Base-by-base conservation (phyloP, 257 asterid genomes). In the Rehmannia glutinosa region DNA sequence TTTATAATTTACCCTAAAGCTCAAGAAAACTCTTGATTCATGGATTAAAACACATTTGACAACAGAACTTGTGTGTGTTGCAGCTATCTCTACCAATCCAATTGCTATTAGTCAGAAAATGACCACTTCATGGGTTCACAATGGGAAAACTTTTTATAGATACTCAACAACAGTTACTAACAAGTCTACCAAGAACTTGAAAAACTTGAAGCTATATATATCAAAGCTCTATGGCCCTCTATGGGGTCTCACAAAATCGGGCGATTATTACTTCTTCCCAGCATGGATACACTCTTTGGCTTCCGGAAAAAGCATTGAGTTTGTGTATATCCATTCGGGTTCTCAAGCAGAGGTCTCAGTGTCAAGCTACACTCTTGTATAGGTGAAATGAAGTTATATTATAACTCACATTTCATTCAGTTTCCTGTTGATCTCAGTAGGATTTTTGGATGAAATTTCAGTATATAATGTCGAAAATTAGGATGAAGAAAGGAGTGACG, bases 401-500 rank as follows among this genome's bases (percentile, higher is more conserved):
- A 30, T 30, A 2, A 30, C 10, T 42, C 42, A 24, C 54, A 25
- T 19, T 19, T 43, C 46, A 42, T 55, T 45, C 39, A 10, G 73
- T 38, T 38, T 30, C 11, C 60, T n/a, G n/a, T n/a, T n/a, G n/a
- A n/a, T n/a, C n/a, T n/a, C n/a, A n/a, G n/a, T n/a, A n/a, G n/a
- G n/a, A n/a, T n/a, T n/a, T n/a, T n/a, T n/a, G n/a, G n/a, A n/a
- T n/a, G n/a, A n/a, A n/a, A n/a, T n/a, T n/a, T n/a, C n/a, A n/a
- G n/a, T 8, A 41, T 11, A 41, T 41, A 41, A 41, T 1, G 77
- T 73, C 38, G 70, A 66, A 61, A n/a, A 78, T 25, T 20, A 62
- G 89, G 91, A 75, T 39, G 77, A 69, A 75, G 87, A 83, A 79
- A 79, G 81, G 90, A 77, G 93, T 64, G 93, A 86, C 59, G 93